A percentile compares a stretch with the other conserved stretches of the same genome.
phyloP scores from a whole-genome alignment of 495 filamentous ascomycete species.

The Aspergillus heteromorphus region DNA sequence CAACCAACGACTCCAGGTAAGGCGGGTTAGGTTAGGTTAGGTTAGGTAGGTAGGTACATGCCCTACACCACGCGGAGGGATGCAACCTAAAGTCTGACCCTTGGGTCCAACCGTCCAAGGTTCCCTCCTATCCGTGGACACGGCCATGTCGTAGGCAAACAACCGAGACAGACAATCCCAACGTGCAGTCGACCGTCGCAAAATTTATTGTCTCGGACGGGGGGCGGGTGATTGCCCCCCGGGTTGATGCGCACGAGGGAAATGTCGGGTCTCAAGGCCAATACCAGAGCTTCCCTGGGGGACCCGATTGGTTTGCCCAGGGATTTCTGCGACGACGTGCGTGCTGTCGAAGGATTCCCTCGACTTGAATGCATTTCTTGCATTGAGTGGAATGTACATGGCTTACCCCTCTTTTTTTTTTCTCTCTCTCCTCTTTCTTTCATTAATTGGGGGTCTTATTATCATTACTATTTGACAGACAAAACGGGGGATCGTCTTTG shows the following conservation, averaged over 20 bases:
- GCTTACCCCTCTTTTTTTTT: neutral
- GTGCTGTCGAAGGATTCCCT: constrained; percentile 5
- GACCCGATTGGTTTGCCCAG: constrained; percentile 9
- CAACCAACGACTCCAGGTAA: neutral
- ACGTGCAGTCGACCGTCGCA: too few species aligned
- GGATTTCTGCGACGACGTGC: constrained; percentile 2
- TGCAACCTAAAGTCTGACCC: constrained; percentile 13
- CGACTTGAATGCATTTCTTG: constrained; percentile 1
- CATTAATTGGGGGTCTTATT: neutral
- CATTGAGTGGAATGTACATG: neutral
- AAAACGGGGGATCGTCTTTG: neutral
- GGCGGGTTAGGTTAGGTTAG: neutral
- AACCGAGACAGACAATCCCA: neutral
- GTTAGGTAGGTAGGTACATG: neutral
- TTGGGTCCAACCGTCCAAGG: neutral
- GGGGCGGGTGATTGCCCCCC: neutral
- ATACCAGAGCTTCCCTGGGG: constrained; percentile 5
- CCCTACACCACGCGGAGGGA: constrained; percentile 10
- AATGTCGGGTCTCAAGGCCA: neutral
- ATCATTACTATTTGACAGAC: neutral
- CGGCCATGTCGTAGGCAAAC: neutral
- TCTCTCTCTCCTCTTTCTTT: too few species aligned
- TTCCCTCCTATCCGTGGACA: neutral
- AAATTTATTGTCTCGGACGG: too few species aligned
- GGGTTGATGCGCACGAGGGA: neutral